phyloP scores from a whole-genome alignment of 2,329 filamentous ascomycete genomes.

The Colletotrichum neosansevieriae region DNA sequence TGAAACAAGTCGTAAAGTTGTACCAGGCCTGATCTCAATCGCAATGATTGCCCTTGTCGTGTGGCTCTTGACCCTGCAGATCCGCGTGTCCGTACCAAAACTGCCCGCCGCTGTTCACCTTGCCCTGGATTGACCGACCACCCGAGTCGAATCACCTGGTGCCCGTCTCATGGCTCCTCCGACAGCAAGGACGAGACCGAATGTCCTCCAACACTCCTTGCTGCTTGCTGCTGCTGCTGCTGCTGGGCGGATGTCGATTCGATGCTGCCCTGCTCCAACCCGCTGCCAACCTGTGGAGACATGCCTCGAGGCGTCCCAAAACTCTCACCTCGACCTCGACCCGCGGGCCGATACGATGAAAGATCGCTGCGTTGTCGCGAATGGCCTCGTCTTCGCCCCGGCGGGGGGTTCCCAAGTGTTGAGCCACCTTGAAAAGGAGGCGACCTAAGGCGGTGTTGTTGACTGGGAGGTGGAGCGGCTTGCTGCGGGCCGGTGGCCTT shows the following conservation, averaged over 20 bases:
- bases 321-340: slow-evolving; percentile 52
- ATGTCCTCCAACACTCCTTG: slow-evolving; percentile 46
- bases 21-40: slow-evolving; percentile 43
- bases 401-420: slow-evolving; percentile 64
- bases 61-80: slow-evolving; percentile 48
- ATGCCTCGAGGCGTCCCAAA: slow-evolving; percentile 50
- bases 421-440: slow-evolving; percentile 65
- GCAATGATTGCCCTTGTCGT: slow-evolving; percentile 44
- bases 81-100: slow-evolving; percentile 44
- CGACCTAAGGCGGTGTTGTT: slow-evolving; percentile 61
- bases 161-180: slow-evolving; percentile 50
- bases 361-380: slow-evolving; percentile 75
- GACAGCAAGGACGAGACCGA: slow-evolving; percentile 59
- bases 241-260: slow-evolving; percentile 41
- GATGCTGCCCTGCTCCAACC: slow-evolving; percentile 47
- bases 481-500: slow-evolving; percentile 74
- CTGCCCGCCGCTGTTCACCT: slow-evolving; percentile 29
- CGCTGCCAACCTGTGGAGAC: slow-evolving; percentile 51
- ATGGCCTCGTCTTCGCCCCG: slow-evolving; percentile 68
- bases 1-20: slow-evolving; percentile 48
- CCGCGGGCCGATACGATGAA: slow-evolving; percentile 60
- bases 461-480: slow-evolving; percentile 57
- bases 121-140: slow-evolving; percentile 40
- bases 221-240: slow-evolving; percentile 41
- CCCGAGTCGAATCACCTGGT: slow-evolving; percentile 9